Percentiles rank a stretch among this genome's conserved stretches.
Evolutionary conservation across 805 yeast genomes (phyloP).

Genomic region (Kregervanrija delftensis): DNA sequence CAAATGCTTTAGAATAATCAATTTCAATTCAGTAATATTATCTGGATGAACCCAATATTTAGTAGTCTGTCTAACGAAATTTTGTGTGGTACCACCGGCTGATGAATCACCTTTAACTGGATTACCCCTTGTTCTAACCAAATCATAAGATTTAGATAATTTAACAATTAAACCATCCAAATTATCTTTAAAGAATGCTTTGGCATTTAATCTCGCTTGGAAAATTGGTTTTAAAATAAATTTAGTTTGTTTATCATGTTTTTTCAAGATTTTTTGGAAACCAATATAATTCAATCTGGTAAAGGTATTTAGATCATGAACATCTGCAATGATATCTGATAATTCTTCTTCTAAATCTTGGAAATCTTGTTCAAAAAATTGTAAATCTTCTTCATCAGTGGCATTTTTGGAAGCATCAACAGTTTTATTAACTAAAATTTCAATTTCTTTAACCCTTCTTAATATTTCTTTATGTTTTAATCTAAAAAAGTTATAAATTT

Average conservation of each 20-base stretch:
- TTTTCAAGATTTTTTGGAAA: constrained; percentile 91
- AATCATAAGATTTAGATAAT: constrained; percentile 80
- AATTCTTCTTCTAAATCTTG: constrained; percentile 70
- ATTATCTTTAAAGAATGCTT: constrained; percentile 94
- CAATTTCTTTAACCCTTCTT: constrained; percentile 79
- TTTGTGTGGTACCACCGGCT: constrained; percentile 98
- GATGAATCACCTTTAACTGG: constrained; percentile 92
- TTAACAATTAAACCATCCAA: constrained; percentile 85
- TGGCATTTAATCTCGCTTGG: constrained; percentile 85
- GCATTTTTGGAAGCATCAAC: constrained; percentile 40
- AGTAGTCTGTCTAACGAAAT: constrained; percentile 96
- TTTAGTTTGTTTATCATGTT: constrained; percentile 87
- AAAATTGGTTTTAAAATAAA: constrained; percentile 84
- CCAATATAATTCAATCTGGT: constrained; percentile 93
- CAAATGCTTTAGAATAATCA: constrained; percentile 85
- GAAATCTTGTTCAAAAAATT: constrained; percentile 53
- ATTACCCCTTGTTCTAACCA: constrained; percentile 92
- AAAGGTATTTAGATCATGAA: constrained; percentile 92
- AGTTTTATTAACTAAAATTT: constrained; percentile 56
- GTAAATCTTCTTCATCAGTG: constrained; percentile 23
- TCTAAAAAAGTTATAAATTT: constrained; percentile 85
- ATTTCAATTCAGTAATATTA: constrained; percentile 91
- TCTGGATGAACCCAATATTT: constrained; percentile 99
- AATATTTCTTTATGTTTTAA: constrained; percentile 81
- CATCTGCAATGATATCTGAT: constrained; percentile 90